phyloP scores from a whole-genome alignment of 768 basidiomycete genomes.

The Sutorius australiensis region DNA sequence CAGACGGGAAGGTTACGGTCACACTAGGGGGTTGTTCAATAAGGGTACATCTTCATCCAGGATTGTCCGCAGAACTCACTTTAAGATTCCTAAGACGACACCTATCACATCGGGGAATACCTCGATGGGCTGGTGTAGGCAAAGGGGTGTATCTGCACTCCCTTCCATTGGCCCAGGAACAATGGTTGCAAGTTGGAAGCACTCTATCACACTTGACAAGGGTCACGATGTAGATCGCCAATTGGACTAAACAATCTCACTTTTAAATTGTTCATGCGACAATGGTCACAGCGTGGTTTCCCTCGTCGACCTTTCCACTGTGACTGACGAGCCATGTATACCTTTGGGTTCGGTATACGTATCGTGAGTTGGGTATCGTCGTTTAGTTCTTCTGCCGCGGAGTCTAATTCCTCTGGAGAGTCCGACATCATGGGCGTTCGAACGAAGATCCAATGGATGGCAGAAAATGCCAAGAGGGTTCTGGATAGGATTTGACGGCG shows the following conservation, averaged over 20 bases:
- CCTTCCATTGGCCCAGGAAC: conserved; percentile 57
- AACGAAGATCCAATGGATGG: conserved; percentile 6
- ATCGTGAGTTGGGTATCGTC: conserved; percentile 58
- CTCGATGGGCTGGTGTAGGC: conserved; percentile 71
- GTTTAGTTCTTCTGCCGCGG: conserved; percentile 35
- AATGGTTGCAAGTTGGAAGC: conserved; percentile 68
- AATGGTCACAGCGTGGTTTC: conserved; percentile 72
- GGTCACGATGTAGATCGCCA: conserved; percentile 10
- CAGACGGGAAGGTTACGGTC: conserved; percentile 70
- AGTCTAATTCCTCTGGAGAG: conserved; percentile 37
- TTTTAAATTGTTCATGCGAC: conserved; percentile 68
- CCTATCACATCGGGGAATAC: conserved; percentile 69
- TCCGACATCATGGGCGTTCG: conserved; percentile 31
- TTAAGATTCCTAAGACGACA: conserved; percentile 67
- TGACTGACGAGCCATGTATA: conserved; percentile 65
- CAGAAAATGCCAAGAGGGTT: conserved; percentile 16
- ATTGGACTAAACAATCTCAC: conserved; percentile 36
- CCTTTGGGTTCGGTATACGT: conserved; percentile 63
- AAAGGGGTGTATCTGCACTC: conserved; percentile 72
- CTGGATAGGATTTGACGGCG: conserved; percentile 7
- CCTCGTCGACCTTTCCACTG: conserved; percentile 74
- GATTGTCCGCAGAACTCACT: conserved; percentile 35
- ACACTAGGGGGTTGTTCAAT: conserved; percentile 41
- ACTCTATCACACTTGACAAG: conserved; percentile 61
- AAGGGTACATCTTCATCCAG: not conserved